These are phyloP conservation scores for Balakata baccata DNA, from an alignment of 345 rosid species.

Conservation along the genomic window DNA sequence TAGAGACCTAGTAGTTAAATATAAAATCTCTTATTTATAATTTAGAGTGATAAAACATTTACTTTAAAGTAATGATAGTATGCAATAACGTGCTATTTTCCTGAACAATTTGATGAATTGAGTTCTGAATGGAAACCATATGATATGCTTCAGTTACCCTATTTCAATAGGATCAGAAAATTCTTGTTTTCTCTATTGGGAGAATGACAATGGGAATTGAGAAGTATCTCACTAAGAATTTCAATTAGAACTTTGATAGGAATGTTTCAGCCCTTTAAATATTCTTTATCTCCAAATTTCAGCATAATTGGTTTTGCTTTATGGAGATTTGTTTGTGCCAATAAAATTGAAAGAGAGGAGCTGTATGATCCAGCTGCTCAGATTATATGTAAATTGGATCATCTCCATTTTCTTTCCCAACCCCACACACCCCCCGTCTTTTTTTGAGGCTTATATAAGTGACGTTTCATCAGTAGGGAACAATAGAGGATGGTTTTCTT, in stretches of 20 bases:
- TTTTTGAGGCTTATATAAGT: no score
- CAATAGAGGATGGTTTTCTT: no score
- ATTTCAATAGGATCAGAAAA: neutral
- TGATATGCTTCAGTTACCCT: neutral
- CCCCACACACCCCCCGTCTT: no score
- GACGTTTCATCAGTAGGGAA: no score
- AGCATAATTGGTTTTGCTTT: neutral
- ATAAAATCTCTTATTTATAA: neutral
- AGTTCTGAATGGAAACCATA: conserved; percentile 5
- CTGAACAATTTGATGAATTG: neutral
- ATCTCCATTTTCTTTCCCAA: no score
- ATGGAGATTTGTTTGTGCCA: neutral
- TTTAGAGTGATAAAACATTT: neutral
- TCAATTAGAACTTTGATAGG: neutral
- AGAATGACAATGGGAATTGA: no score
- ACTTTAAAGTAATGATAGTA: neutral
- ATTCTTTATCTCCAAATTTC: no score
- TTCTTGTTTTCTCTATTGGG: neutral
- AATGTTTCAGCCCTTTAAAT: neutral
- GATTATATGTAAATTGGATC: no score
- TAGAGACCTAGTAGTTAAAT: neutral
- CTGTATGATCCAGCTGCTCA: no score
- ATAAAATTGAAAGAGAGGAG: neutral
- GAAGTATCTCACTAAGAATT: neutral
- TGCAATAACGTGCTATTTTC: neutral